Base-by-base conservation (phyloP, 805 yeast genomes). In the Isabelozyma gotoi region DNA sequence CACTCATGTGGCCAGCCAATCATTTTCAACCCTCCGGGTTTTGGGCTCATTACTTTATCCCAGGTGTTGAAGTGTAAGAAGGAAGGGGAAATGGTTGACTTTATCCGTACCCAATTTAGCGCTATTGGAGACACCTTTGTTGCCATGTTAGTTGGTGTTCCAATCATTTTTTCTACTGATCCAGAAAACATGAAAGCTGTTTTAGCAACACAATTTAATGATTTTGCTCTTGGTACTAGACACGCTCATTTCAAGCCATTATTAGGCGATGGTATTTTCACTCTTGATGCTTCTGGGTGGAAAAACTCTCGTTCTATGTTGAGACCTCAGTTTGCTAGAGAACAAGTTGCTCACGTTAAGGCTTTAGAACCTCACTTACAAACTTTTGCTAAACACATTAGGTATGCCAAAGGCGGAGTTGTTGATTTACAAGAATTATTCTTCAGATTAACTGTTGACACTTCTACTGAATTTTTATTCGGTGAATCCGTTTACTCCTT, bases 391-490 rank as follows among this genome's bases (percentile, higher is more conserved):
- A 45, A 51, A 33, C 61, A 56, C 38, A 51, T 62, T 19, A 50
- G 39, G 24, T 39, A 47, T 14, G 40, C 45, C 7, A 40, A 53
- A 7, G 67, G 67, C 4, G 36, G 45, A 15, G 47, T 54, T 11
- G 52, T 67, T 42, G 64, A 67, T 45, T 46, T 65, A 32, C 73
- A 67, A 40, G 67, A 65, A 27, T 59, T 65, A 38, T 62, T 66
- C 42, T 62, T 60, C 46, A 57, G 53, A 35, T 60, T 68, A 21
- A 68, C 74, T 8, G 60, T 70, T 40, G 75, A 70, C 50, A 59
- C 73, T 19, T 62, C 74, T 5, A 55, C 71, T 5, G 74, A 68
- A 46, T 67, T 70, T 48, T 56, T 70, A 41, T 67, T 70, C 50
- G 75, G 74, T 14, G 67, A 65, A 45, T 52, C 66, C 19, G 63